Conservation (phyloP, 164 flowering plant species). For the Stephania yunnanensis region DNA sequence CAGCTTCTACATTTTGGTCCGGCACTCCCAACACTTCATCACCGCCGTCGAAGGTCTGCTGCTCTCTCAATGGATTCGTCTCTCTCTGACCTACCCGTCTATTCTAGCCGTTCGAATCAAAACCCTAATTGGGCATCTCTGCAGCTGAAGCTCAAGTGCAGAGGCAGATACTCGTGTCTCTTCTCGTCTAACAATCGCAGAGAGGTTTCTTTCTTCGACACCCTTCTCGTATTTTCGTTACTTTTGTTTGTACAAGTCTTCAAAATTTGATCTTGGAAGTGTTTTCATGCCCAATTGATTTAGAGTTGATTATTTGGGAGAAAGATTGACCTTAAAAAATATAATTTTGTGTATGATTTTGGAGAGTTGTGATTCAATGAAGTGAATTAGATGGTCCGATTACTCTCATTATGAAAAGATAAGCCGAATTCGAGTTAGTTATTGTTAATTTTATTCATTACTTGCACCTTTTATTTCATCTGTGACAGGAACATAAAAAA, state of each 20-base stretch:
- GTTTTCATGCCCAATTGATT: not conserved
- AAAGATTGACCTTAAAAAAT: too few relatives aligned
- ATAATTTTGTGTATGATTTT: too few relatives aligned
- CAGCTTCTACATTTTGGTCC: conserved; percentile 24
- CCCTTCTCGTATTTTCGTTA: not conserved
- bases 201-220: conserved; percentile 25
- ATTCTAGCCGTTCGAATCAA: not conserved
- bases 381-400: too few relatives aligned
- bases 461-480: too few relatives aligned
- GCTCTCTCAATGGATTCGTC: conserved; percentile 12
- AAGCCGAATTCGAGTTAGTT: too few relatives aligned
- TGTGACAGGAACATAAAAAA: too few relatives aligned
- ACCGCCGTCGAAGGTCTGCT: not conserved
- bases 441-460: too few relatives aligned
- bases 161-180: conserved; percentile 39
- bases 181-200: conserved; percentile 39
- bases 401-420: too few relatives aligned
- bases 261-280: not conserved
- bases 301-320: too few relatives aligned
- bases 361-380: too few relatives aligned
- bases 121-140: conserved; percentile 24
- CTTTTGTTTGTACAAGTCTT: not conserved
- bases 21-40: conserved; percentile 1
- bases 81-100: not conserved
- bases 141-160: conserved; percentile 25